A percentile compares a stretch with the other conserved stretches of the same genome.
phyloP scores from a whole-genome alignment of 2,329 filamentous ascomycete genomes.

The Fusarium temperatum region DNA sequence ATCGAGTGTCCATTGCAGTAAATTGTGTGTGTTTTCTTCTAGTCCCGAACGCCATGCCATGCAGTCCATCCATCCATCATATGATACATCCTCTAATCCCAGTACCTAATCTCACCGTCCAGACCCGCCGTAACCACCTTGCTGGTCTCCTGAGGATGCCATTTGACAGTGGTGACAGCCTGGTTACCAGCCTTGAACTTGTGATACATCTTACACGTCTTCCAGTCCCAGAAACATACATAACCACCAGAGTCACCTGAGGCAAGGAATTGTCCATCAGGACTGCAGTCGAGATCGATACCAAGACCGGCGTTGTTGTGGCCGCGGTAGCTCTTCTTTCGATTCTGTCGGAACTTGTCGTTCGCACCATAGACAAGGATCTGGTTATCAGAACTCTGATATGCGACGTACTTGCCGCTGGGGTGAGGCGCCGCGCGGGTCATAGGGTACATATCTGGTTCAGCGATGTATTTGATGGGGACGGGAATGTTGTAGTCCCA shows the following conservation, averaged over 20 bases:
- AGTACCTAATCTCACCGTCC: slow-evolving; percentile 89
- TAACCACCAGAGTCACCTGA: slow-evolving; percentile 89
- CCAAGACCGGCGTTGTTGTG: slow-evolving; percentile 96
- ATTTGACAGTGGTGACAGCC: slow-evolving; percentile 85
- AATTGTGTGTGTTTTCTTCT: slow-evolving; percentile 18
- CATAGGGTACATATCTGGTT: slow-evolving; percentile 98
- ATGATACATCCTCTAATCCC: slow-evolving; percentile 70
- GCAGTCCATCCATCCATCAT: slow-evolving; percentile 11
- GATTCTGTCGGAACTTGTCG: slow-evolving; percentile 96
- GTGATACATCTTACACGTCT: slow-evolving; percentile 99
- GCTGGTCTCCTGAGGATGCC: slow-evolving; percentile 97
- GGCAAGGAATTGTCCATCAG: slow-evolving; percentile 90
- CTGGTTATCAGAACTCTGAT: slow-evolving; percentile 94
- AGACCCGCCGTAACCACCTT: slow-evolving; percentile 92
- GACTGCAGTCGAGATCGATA: slow-evolving; percentile 87
- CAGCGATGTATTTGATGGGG: slow-evolving; percentile 97
- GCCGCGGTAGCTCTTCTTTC: slow-evolving; percentile 95
- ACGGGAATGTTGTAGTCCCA: slow-evolving; percentile 99
- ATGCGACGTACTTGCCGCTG: slow-evolving; percentile 91
- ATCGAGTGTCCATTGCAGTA: neutral
- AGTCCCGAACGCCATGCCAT: slow-evolving; percentile 40
- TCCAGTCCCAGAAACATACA: slow-evolving; percentile 99
- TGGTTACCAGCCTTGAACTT: slow-evolving; percentile 89
- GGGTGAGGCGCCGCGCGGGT: slow-evolving; percentile 87
- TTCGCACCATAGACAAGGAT: slow-evolving; percentile 94